phyloP scores from a whole-genome alignment of 352 stramenopile species.

The Globisporangium spinosum region DNA sequence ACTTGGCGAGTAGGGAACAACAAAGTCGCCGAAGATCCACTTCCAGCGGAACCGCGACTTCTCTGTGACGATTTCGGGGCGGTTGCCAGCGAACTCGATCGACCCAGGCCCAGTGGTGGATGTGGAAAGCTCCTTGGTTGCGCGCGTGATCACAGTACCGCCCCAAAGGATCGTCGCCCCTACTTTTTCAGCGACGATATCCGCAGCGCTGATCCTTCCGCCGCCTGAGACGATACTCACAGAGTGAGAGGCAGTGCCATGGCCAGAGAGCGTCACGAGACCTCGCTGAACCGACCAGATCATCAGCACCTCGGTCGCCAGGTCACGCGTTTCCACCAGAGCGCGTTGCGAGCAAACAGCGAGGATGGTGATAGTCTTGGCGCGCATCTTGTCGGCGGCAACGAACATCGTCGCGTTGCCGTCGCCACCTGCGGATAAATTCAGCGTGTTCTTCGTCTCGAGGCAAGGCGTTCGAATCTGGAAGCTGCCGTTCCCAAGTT shows the following conservation, averaged over 20 bases:
- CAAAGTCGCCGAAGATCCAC: not conserved
- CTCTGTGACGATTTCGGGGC: conserved; percentile 1
- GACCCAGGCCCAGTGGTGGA: not conserved
- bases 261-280: not conserved
- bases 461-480: not conserved
- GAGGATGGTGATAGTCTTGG: not conserved
- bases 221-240: not conserved
- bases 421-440: not conserved
- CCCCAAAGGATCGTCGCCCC: not conserved
- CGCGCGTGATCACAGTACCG: not conserved
- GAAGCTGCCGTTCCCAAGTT: not conserved
- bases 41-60: not conserved
- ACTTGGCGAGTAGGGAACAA: not conserved
- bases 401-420: not conserved
- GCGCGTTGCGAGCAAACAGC: not conserved
- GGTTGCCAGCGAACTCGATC: conserved; percentile 1
- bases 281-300: conserved; percentile 4
- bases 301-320: conserved; percentile 13
- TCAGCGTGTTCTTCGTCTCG: not conserved
- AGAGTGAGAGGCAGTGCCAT: not conserved
- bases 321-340: not conserved
- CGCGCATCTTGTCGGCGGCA: not conserved
- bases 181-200: not conserved
- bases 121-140: conserved; percentile 2
- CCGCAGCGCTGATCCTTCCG: not conserved